Base-by-base conservation (phyloP, 306 rosid species). In the Vigna trinervia region DNA sequence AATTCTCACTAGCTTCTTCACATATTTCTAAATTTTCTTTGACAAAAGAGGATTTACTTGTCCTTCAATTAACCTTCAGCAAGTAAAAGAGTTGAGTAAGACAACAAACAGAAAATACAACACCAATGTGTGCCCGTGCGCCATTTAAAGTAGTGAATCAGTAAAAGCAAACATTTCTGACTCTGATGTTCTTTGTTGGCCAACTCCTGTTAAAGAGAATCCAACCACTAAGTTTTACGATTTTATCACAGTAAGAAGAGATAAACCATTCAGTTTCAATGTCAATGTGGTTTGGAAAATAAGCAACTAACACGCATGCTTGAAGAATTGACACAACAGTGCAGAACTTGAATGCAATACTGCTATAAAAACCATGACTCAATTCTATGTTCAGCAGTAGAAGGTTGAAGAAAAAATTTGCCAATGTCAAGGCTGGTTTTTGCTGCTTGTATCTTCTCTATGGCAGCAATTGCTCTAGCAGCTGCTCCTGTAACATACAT, bases 241-340 rank as follows among this genome's bases (percentile, higher is more conserved):
- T 22, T 52, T 63, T 46, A 51, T 23, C 38, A 30, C n/a, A 54
- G 9, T 17, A 39, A 64, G 8, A 68, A 12, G 57, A 36, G 17
- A 76, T 53, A 43, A 30, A 23, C 15, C 48, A 60, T 20, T 17
- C 15, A 46, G 60, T 36, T 72, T 78, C 50, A 64, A 66, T 47
- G 65, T 79, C 51, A 4, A 15, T 8, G 5, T 76, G 73, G 88
- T 84, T 80, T 50, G 30, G 89, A 86, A 83, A 76, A 58, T 67
- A 45, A 74, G 45, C 87, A 87, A 91, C 92, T 86, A 87, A 78
- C 79, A 56, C 17, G 38, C 47, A 86, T 23, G 80, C 86, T 88
- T 80, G 83, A 5, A 81, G 77, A 69, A 82, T n/a, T 86, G 57
- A 84, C 6, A 75, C 47, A 71, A 71, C 23, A 41, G 32, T 65